Base-by-base conservation (phyloP, 768 basidiomycete species). In the Termitomyces sp. region DNA sequence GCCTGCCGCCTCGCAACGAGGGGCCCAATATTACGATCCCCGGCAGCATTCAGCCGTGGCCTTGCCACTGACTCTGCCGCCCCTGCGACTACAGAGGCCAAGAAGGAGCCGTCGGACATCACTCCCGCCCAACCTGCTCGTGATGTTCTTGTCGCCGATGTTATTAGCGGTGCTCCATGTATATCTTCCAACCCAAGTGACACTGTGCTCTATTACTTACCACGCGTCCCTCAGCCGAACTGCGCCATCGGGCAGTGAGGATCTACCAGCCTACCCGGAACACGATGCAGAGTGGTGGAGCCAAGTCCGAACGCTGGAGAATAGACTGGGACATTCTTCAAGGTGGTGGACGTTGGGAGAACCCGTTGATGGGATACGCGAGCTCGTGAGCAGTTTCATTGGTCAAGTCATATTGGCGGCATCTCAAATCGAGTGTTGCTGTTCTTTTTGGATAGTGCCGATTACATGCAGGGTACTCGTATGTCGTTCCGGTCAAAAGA, bases 311-410 rank as follows among this genome's bases (percentile, higher is more conserved):
- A 63, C 86, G 89, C 65, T 99, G 96, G 96, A 80, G 93, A 62
- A 85, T 99, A 67, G 96, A 98, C 72, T 98, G 88, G 79, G 96
- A 98, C 66, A 86, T 86, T 56, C 77, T 98, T n/a, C 85, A 84
- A 57, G 93, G 95, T 34, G 87, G 83, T 30, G 94, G 92, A 13
- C 82, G 96, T 52, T 99, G 96, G 96, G 95, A 98, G 81, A 99
- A 98, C 69, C 93, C 93, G 4, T 71, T 99, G 64, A 99, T 98
- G 93, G 96, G 96, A 44, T 99, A 84, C 80, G 95, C 95, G 0
- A 91, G 88, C 77, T 94, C 93, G 91, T 95, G 70, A 74, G 91
- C 82, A 13, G n/a, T 56, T 18, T 13, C 26, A 22, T 18, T 40
- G 37, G 10, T 12, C 4, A 39, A 52, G 36, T 40, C 37, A 20